phyloP scores from a whole-genome alignment of 1,139 yeast species.

The Pichia sp. region DNA sequence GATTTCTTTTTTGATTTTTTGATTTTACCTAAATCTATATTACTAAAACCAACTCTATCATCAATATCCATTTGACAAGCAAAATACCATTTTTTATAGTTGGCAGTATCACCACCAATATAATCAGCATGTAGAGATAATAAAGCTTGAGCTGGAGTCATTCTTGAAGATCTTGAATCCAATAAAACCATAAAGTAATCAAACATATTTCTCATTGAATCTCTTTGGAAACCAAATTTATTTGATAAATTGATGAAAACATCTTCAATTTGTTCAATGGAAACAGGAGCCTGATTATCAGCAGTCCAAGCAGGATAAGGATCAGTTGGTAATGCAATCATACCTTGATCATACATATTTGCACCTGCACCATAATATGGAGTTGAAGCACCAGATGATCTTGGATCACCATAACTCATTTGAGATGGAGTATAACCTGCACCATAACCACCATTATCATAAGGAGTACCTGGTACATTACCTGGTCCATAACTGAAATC shows the following conservation, averaged over 20 bases:
- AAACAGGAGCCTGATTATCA: slow-evolving; percentile 50
- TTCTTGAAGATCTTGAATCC: slow-evolving; percentile 70
- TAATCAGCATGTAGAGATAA: slow-evolving; percentile 69
- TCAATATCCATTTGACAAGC: slow-evolving; percentile 57
- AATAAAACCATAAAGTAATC: slow-evolving; percentile 70
- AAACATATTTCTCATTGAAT: slow-evolving; percentile 68
- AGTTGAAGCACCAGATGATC: slow-evolving; percentile 92
- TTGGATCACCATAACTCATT: slow-evolving; percentile 75
- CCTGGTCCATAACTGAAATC: slow-evolving; percentile 64
- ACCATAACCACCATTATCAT: slow-evolving; percentile 52
- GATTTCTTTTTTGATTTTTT: slow-evolving; percentile 31
- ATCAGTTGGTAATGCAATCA: slow-evolving; percentile 40
- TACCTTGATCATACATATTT: slow-evolving; percentile 45
- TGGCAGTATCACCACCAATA: slow-evolving; percentile 64
- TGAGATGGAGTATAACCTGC: slow-evolving; percentile 66
- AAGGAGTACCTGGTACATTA: slow-evolving; percentile 65
- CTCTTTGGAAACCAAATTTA: slow-evolving; percentile 71
- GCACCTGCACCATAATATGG: slow-evolving; percentile 72
- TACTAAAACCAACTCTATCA: slow-evolving; percentile 41
- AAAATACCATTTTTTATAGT: slow-evolving; percentile 66
- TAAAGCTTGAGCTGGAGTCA: slow-evolving; percentile 66
- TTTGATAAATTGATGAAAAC: slow-evolving; percentile 55
- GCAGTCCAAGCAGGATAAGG: slow-evolving; percentile 64
- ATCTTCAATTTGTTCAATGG: slow-evolving; percentile 55
- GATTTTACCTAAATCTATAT: slow-evolving; percentile 49